phyloP scores from a whole-genome alignment of 108 stramenopile genomes.

The Skeletonema marinoi region DNA sequence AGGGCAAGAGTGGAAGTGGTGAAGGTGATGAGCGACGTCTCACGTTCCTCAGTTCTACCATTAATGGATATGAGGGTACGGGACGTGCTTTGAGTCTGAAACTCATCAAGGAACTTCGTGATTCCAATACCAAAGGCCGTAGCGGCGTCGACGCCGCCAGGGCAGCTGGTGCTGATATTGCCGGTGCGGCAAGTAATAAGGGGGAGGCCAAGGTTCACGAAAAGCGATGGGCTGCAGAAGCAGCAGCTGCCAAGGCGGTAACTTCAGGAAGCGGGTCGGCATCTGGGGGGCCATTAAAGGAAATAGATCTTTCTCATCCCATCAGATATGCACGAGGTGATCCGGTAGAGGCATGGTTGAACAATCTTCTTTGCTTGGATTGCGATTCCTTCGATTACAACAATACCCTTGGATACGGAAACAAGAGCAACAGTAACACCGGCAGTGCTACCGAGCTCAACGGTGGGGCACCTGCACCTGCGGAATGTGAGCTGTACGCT shows the following conservation, averaged over 20 bases:
- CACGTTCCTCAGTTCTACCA: conserved; percentile 95
- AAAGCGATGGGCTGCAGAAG: conserved; percentile 85
- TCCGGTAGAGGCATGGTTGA: conserved; percentile 95
- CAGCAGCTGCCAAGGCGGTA: conserved; percentile 60
- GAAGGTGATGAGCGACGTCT: conserved; percentile 68
- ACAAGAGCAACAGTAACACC: conserved; percentile 1
- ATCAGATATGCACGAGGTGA: conserved; percentile 95
- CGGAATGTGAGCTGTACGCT: conserved; percentile 94
- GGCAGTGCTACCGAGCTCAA: conserved; percentile 48
- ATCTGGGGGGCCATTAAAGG: conserved; percentile 62
- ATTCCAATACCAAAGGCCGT: conserved; percentile 60
- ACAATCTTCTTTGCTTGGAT: conserved; percentile 95
- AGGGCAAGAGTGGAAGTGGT: conserved; percentile 42
- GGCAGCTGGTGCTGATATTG: conserved; percentile 72
- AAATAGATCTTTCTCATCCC: conserved; percentile 92
- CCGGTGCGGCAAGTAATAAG: conserved; percentile 74
- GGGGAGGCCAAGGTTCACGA: conserved; percentile 93
- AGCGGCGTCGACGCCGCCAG: conserved; percentile 57
- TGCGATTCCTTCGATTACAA: conserved; percentile 59
- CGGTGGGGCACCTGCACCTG: conserved; percentile 92
- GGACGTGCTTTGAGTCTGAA: conserved; percentile 97
- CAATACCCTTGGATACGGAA: conserved; percentile 37
- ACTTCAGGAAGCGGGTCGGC: conserved; percentile 13
- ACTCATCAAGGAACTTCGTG: conserved; percentile 94
- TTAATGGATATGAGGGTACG: conserved; percentile 99